These are phyloP conservation scores for Lagenidium sp. DNA, from an alignment of 352 stramenopile genomes.

Conservation along the genomic window DNA sequence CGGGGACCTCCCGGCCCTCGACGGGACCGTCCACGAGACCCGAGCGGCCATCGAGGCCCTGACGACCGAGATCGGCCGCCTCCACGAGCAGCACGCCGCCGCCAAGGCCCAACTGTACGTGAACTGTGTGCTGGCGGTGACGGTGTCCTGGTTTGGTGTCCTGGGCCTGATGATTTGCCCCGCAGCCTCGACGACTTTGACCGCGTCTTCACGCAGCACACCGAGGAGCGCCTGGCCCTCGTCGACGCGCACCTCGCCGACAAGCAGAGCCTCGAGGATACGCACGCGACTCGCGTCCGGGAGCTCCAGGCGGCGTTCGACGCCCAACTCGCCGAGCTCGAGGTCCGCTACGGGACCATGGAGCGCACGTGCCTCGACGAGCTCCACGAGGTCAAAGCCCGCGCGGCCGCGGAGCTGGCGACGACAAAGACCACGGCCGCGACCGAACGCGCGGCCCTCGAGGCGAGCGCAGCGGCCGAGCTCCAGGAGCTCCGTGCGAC, in stretches of 20 bases:
- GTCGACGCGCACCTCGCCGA: constrained; percentile 26
- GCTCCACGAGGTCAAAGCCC: background rate
- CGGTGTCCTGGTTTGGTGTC: too few species aligned
- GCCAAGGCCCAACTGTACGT: constrained; percentile 29
- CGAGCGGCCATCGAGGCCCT: constrained; percentile 21
- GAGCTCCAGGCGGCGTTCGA: constrained; percentile 17
- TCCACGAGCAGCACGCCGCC: constrained; percentile 31
- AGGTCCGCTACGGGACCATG: constrained; percentile 11
- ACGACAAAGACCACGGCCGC: background rate
- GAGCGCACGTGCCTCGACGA: background rate
- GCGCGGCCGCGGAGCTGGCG: background rate
- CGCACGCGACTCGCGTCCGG: constrained; percentile 16
- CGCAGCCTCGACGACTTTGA: constrained; percentile 34
- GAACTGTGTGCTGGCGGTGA: too few species aligned
- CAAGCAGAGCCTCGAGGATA: constrained; percentile 13
- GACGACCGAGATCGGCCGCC: constrained; percentile 28
- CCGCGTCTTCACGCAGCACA: constrained; percentile 23
- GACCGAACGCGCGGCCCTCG: background rate
- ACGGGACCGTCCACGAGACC: constrained; percentile 22
- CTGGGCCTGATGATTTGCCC: too few species aligned
- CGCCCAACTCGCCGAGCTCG: constrained; percentile 17
- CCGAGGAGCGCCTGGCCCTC: constrained; percentile 34
- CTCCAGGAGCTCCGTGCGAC: background rate
- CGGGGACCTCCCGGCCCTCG: constrained; percentile 36
- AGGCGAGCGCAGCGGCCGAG: background rate